Conservation (phyloP, 495 filamentous ascomycete genomes). For the Annulohypoxylon maeteangense region DNA sequence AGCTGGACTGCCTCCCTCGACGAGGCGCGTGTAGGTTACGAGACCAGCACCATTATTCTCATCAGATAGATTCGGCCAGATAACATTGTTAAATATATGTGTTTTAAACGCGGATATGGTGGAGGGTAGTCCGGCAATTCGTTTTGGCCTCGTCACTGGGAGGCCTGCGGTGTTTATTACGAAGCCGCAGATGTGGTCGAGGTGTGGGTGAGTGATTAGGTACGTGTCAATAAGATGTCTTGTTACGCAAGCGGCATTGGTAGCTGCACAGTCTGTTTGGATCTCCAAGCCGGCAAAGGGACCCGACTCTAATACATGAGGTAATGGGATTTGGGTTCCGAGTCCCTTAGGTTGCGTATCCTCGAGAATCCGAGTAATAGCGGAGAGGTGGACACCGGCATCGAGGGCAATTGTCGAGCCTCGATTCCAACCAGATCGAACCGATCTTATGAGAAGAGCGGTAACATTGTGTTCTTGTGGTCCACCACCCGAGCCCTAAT, state of each 20-base stretch:
- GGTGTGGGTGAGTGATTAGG: conserved; percentile 92
- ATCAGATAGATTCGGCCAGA: conserved; percentile 97
- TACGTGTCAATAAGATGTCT: conserved; percentile 83
- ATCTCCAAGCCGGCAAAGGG: conserved; percentile 83
- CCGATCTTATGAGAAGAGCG: conserved; percentile 85
- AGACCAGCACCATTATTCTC: conserved; percentile 94
- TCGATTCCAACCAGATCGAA: conserved; percentile 77
- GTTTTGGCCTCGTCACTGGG: conserved; percentile 78
- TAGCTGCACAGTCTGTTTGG: conserved; percentile 66
- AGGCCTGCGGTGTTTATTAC: conserved; percentile 91
- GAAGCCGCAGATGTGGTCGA: conserved; percentile 92
- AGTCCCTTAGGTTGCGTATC: conserved; percentile 57
- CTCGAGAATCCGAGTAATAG: conserved; percentile 78
- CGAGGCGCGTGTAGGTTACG: conserved; percentile 87
- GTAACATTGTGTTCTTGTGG: conserved; percentile 90
- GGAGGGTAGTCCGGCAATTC: conserved; percentile 82
- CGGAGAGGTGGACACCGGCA: conserved; percentile 87
- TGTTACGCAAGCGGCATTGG: conserved; percentile 83
- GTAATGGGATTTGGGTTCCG: conserved; percentile 49
- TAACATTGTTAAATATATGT: conserved; percentile 96
- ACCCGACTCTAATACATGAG: conserved; percentile 53
- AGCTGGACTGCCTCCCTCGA: conserved; percentile 85
- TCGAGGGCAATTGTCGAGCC: conserved; percentile 89
- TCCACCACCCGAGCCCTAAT: conserved; percentile 88
- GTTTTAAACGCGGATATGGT: conserved; percentile 89